These are phyloP conservation scores for Aristolochia contorta DNA, from an alignment of 164 flowering plant species.

Conservation along the genomic window DNA sequence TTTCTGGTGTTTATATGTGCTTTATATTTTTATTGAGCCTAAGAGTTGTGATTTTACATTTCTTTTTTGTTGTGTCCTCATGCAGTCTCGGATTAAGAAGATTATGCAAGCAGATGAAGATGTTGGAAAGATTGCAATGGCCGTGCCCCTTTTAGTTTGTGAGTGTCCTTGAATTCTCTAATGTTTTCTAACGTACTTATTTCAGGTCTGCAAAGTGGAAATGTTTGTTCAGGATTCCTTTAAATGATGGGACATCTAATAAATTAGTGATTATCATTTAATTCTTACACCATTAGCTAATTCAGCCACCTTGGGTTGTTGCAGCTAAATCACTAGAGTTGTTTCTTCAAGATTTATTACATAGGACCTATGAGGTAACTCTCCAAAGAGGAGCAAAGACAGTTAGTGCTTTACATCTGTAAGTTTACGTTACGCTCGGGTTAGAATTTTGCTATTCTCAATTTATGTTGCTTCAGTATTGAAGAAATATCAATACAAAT, in stretches of 20 bases:
- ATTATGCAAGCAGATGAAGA: constrained; percentile 21
- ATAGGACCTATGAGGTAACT: constrained; percentile 14
- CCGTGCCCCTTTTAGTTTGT: constrained; percentile 16
- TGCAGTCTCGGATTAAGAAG: constrained; percentile 16
- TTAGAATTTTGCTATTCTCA: not conserved
- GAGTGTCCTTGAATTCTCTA: constrained; percentile 3
- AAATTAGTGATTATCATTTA: not conserved
- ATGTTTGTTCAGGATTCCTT: no score
- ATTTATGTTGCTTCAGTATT: not conserved
- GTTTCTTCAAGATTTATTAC: constrained; percentile 16
- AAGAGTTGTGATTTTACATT: no score
- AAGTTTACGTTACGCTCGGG: not conserved
- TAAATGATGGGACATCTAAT: no score
- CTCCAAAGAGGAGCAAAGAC: constrained; percentile 17
- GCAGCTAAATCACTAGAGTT: constrained; percentile 15
- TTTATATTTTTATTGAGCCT: no score
- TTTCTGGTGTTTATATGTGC: no score
- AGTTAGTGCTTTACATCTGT: constrained; percentile 15
- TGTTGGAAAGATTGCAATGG: constrained; percentile 16
- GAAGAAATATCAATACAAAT: not conserved
- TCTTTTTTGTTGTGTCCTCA: not conserved
- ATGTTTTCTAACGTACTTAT: not conserved
- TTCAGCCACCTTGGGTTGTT: not conserved
- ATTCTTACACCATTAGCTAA: not conserved
- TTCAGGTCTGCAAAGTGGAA: not conserved